Conservation (phyloP, 768 basidiomycete species). For the Ramaria sp. region DNA sequence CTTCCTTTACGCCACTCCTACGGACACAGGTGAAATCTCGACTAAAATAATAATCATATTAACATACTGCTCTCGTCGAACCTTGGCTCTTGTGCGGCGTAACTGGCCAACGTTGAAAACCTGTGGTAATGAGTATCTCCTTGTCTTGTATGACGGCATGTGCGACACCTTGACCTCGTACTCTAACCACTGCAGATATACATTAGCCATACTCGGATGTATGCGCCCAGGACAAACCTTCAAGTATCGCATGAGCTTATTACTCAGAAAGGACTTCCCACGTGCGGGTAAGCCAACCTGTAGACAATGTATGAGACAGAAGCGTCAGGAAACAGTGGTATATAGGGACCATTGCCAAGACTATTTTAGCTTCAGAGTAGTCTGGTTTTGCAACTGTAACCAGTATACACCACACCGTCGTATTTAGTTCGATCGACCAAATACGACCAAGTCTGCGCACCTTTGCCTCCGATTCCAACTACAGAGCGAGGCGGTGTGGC, state of each 20-base stretch:
- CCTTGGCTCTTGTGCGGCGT: conserved; percentile 73
- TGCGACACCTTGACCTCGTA: conserved; percentile 80
- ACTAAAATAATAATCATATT: neutral
- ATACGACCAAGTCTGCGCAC: conserved; percentile 26
- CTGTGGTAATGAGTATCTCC: conserved; percentile 15
- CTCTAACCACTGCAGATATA: conserved; percentile 76
- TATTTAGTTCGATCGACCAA: conserved; percentile 3
- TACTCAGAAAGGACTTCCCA: conserved; percentile 96
- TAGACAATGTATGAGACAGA: neutral
- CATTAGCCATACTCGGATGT: conserved; percentile 6
- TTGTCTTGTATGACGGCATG: neutral
- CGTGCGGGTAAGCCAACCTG: conserved; percentile 96
- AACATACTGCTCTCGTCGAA: conserved; percentile 62
- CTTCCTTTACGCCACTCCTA: conserved; percentile 77
- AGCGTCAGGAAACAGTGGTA: neutral
- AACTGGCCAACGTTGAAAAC: conserved; percentile 98
- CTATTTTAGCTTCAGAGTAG: conserved; percentile 97
- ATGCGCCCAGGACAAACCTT: conserved; percentile 41
- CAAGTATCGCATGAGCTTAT: conserved; percentile 94
- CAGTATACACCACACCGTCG: neutral
- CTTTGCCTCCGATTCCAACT: conserved; percentile 84
- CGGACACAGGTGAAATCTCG: neutral
- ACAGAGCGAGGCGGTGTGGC: conserved; percentile 75
- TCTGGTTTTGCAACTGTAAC: conserved; percentile 84
- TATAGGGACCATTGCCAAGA: conserved; percentile 78